phyloP scores from a whole-genome alignment of 805 yeast species.

The Nakazawaea peltata region DNA sequence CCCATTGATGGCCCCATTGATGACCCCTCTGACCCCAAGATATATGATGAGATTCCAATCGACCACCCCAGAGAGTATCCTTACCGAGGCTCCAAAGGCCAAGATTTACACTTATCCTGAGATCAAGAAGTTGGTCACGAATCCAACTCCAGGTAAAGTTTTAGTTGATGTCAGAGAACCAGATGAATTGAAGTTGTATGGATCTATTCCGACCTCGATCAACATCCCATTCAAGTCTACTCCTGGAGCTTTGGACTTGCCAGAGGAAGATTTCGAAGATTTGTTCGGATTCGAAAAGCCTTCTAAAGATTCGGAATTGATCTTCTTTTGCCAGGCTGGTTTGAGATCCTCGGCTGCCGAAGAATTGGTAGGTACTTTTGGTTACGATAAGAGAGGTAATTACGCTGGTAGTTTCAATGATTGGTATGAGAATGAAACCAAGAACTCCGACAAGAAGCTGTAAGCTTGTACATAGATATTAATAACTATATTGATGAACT shows the following conservation, averaged over 20 bases:
- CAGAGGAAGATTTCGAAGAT: conserved; percentile 72
- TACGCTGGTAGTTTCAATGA: conserved; percentile 84
- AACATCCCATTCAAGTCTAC: conserved; percentile 86
- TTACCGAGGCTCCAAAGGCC: conserved; percentile 21
- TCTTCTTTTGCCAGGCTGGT: conserved; percentile 91
- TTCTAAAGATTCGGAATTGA: conserved; percentile 53
- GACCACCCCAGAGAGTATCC: not conserved
- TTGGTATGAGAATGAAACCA: conserved; percentile 50
- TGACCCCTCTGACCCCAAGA: too few relatives aligned
- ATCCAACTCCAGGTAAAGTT: conserved; percentile 41
- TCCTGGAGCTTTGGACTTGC: conserved; percentile 85
- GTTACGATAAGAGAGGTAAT: conserved; percentile 77
- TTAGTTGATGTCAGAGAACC: conserved; percentile 94
- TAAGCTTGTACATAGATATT: conserved; percentile 4
- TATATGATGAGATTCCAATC: conserved; percentile 7
- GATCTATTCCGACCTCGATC: conserved; percentile 76
- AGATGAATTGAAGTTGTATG: conserved; percentile 47
- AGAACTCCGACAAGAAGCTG: too few relatives aligned
- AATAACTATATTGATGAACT: too few relatives aligned
- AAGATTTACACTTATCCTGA: conserved; percentile 20
- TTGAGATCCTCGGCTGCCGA: conserved; percentile 87
- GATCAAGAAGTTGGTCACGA: conserved; percentile 32
- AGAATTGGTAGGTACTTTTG: conserved; percentile 84
- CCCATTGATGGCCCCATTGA: too few relatives aligned
- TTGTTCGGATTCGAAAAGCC: conserved; percentile 84